phyloP scores from a whole-genome alignment of 305 asterid genomes.

The Solanum aculeatissimum region DNA sequence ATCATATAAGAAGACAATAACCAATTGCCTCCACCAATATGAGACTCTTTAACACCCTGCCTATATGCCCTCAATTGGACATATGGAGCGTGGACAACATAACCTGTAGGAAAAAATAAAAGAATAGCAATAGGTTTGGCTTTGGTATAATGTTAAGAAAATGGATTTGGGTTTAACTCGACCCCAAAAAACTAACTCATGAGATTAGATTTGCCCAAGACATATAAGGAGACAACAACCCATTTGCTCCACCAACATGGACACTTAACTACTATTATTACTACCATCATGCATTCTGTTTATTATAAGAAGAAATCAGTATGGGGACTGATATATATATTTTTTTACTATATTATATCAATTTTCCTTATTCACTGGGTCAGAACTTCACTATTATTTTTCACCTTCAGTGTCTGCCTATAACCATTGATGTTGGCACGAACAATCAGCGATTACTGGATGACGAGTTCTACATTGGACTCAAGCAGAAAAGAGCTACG shows the following conservation, averaged over 20 bases:
- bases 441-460: conserved; percentile 69
- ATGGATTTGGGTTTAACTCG: not conserved
- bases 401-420: conserved; percentile 68
- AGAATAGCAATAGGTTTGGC: not conserved
- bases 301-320: not conserved
- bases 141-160: not conserved
- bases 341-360: not conserved
- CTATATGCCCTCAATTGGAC: not conserved
- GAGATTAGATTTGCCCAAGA: not conserved
- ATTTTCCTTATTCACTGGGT: not conserved
- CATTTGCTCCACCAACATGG: not conserved
- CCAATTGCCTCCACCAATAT: not conserved
- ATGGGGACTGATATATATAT: not conserved
- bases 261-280: not conserved
- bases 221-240: not conserved
- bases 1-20: not conserved
- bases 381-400: not conserved
- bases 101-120: not conserved
- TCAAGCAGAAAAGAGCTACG: conserved; percentile 70
- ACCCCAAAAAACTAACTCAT: not conserved
- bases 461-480: conserved; percentile 90
- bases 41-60: not conserved
- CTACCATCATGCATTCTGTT: not conserved
- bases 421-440: conserved; percentile 92
- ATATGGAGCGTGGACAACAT: not conserved